phyloP scores from a whole-genome alignment of 1,139 yeast genomes.

The Pichia sp. region DNA sequence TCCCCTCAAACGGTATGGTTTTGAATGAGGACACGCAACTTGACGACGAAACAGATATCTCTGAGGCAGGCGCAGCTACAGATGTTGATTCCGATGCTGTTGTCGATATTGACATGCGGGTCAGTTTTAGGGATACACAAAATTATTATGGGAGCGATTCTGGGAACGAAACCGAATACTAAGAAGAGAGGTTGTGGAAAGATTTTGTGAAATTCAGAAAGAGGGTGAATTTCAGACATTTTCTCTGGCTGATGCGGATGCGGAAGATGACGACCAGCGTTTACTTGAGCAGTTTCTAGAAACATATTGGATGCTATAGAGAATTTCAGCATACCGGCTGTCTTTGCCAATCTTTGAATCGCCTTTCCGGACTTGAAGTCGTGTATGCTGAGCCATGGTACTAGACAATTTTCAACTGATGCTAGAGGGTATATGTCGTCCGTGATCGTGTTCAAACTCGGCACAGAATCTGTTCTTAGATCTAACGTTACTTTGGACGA shows the following conservation, averaged over 20 bases:
- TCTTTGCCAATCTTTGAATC: slow-evolving; percentile 3
- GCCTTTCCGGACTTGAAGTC: slow-evolving; percentile 11
- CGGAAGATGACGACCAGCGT: slow-evolving; percentile 7
- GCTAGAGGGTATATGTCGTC: slow-evolving; percentile 7
- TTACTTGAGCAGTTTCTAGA: slow-evolving; percentile 10
- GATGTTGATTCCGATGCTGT: no score
- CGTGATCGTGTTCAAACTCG: slow-evolving; percentile 24
- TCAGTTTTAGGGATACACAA: no score
- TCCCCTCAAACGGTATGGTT: neutral
- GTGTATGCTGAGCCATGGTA: slow-evolving; percentile 13
- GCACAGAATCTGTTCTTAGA: slow-evolving; percentile 38
- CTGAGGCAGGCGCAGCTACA: neutral
- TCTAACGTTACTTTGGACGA: slow-evolving; percentile 44
- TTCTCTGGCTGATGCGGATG: no score
- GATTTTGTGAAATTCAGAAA: no score
- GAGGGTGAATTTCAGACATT: no score
- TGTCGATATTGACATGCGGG: no score
- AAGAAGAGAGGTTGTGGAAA: no score
- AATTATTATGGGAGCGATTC: no score
- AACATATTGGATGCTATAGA: slow-evolving; percentile 11
- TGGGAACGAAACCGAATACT: no score
- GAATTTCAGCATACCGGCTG: slow-evolving; percentile 10
- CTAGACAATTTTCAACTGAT: slow-evolving; percentile 5
- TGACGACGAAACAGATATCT: slow-evolving; percentile 4
- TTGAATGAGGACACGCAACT: slow-evolving; percentile 8